Percentiles rank a stretch among this genome's conserved stretches.
phyloP scores from a whole-genome alignment of 169 alveolate genomes.

The Plasmodium coatneyi region DNA sequence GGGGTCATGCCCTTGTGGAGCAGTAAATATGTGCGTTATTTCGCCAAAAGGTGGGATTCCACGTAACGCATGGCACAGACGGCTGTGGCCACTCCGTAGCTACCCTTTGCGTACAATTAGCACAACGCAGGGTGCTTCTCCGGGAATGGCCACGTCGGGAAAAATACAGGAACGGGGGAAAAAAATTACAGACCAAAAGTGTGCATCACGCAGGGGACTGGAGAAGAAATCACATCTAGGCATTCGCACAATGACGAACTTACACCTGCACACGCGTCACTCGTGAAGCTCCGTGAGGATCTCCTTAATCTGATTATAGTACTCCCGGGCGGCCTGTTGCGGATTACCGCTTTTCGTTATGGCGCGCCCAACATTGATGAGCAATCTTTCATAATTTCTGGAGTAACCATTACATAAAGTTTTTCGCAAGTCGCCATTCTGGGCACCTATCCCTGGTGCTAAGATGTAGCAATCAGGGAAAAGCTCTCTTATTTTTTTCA shows the following conservation, averaged over 20 bases:
- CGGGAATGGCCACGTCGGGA: no score
- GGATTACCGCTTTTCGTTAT: slow-evolving; percentile 61
- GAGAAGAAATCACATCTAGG: not conserved
- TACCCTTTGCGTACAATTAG: no score
- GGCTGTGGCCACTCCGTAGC: not conserved
- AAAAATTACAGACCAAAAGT: no score
- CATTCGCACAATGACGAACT: not conserved
- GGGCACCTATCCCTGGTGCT: slow-evolving; percentile 86
- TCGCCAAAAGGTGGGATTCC: not conserved
- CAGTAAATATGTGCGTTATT: not conserved
- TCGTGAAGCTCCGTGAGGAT: slow-evolving; percentile 11
- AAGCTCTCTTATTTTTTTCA: slow-evolving; percentile 73
- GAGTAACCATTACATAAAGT: slow-evolving; percentile 77
- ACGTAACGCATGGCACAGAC: not conserved
- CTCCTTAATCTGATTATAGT: slow-evolving; percentile 44
- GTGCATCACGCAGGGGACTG: not conserved
- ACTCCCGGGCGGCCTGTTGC: slow-evolving; percentile 10
- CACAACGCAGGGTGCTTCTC: no score
- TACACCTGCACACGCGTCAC: not conserved
- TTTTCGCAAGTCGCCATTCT: slow-evolving; percentile 82
- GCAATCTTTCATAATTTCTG: slow-evolving; percentile 17
- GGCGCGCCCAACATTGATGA: slow-evolving; percentile 69
- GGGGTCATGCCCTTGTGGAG: not conserved
- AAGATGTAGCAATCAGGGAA: slow-evolving; percentile 79
- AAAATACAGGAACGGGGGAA: no score